phyloP scores from a whole-genome alignment of 2,329 filamentous ascomycete species.

The Fusarium heterosporum region DNA sequence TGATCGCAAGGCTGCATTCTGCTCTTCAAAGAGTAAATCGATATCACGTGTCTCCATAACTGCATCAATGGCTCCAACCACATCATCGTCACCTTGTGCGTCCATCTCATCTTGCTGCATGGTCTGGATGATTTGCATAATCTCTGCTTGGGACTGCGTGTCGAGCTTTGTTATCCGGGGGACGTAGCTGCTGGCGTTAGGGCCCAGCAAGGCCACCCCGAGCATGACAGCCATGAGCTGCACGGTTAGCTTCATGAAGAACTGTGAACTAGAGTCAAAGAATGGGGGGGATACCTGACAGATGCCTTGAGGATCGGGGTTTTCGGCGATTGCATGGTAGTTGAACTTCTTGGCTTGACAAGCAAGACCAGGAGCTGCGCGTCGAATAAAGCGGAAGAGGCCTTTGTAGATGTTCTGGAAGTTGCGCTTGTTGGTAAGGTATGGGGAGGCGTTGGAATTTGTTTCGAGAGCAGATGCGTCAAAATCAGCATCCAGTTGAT shows the following conservation, averaged over 20 bases:
- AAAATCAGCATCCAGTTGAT: slow-evolving; percentile 69
- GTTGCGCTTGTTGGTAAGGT: slow-evolving; percentile 63
- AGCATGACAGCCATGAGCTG: slow-evolving; percentile 73
- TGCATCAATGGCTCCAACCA: slow-evolving; percentile 55
- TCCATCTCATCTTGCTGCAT: slow-evolving; percentile 55
- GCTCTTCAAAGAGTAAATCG: slow-evolving; percentile 68
- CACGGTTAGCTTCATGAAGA: slow-evolving; percentile 6
- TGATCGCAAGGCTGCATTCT: slow-evolving; percentile 62
- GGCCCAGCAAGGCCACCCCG: slow-evolving; percentile 69
- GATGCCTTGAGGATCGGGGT: slow-evolving; percentile 66
- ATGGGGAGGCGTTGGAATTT: slow-evolving; percentile 56
- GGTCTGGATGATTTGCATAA: slow-evolving; percentile 59
- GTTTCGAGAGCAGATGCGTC: slow-evolving; percentile 65
- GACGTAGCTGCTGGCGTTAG: slow-evolving; percentile 67
- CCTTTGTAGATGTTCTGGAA: slow-evolving; percentile 67
- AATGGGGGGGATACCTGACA: slow-evolving; percentile 57
- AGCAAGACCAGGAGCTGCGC: slow-evolving; percentile 63
- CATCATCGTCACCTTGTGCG: slow-evolving; percentile 53
- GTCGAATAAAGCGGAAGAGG: slow-evolving; percentile 66
- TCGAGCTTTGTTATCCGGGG: slow-evolving; percentile 58
- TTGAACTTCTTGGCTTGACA: slow-evolving; percentile 65
- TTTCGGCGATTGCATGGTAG: slow-evolving; percentile 68
- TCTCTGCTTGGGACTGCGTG: slow-evolving; percentile 57
- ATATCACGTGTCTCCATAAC: slow-evolving; percentile 62
- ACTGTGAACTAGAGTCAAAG: not conserved